phyloP scores from a whole-genome alignment of 1,284 basidiomycete genomes.

The Leccinum fuscescens region DNA sequence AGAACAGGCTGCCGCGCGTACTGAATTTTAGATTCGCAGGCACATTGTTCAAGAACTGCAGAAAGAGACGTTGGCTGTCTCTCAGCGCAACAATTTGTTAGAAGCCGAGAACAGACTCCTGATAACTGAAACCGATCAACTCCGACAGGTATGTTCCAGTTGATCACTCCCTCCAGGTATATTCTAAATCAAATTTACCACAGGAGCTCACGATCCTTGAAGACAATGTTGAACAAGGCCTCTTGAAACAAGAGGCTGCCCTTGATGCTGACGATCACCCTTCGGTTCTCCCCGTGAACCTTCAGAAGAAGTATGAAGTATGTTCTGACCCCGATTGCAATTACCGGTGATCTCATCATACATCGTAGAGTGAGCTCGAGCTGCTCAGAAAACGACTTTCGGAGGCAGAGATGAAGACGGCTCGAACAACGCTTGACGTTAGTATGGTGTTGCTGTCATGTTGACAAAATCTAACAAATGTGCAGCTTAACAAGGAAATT shows the following conservation, averaged over 20 bases:
- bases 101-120: constrained; percentile 77
- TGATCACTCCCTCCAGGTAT: neutral
- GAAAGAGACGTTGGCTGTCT: constrained; percentile 70
- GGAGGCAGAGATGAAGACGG: constrained; percentile 72
- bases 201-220: constrained; percentile 75
- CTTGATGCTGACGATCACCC: constrained; percentile 35
- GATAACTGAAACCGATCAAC: constrained; percentile 69
- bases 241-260: constrained; percentile 50
- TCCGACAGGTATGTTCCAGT: constrained; percentile 59
- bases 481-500: constrained; percentile 85
- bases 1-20: neutral
- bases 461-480: constrained; percentile 8
- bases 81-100: constrained; percentile 66
- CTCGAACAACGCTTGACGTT: constrained; percentile 70
- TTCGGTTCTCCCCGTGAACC: constrained; percentile 28
- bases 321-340: constrained; percentile 13
- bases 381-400: constrained; percentile 65
- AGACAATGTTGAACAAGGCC: constrained; percentile 67
- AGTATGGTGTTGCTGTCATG: constrained; percentile 22
- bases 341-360: constrained; percentile 9
- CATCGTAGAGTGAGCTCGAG: constrained; percentile 58
- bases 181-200: constrained; percentile 6
- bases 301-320: constrained; percentile 58
- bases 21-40: constrained; percentile 38
- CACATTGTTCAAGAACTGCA: constrained; percentile 87